Percentiles rank a stretch among this genome's conserved stretches.
phyloP scores from a whole-genome alignment of 331 rosid species.

The Ulmus americana region DNA sequence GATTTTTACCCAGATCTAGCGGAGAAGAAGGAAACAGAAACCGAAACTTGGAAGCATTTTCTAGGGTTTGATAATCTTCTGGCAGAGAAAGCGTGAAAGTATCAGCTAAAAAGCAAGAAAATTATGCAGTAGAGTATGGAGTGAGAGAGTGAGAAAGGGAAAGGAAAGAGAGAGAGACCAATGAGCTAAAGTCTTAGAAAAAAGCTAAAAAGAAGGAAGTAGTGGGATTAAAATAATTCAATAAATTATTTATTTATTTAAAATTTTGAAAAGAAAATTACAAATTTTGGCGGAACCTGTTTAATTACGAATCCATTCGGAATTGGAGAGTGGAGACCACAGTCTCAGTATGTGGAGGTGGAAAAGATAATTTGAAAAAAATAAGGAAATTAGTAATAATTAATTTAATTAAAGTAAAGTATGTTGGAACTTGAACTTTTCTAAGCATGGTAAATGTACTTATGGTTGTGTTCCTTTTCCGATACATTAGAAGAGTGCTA shows the following conservation, averaged over 20 bases:
- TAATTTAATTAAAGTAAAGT: too few species aligned
- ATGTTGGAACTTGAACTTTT: too few species aligned
- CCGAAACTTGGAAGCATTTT: constrained; percentile 21
- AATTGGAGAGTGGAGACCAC: too few species aligned
- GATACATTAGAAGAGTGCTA: too few species aligned
- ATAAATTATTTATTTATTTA: background rate
- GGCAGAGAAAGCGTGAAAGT: constrained; percentile 22
- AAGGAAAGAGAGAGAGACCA: constrained; percentile 14
- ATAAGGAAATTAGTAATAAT: too few species aligned
- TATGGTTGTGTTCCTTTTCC: too few species aligned
- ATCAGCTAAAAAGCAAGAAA: constrained; percentile 36
- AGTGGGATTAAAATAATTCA: constrained; percentile 16
- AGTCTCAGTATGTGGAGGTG: too few species aligned
- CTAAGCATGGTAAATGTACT: too few species aligned
- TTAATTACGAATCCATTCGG: too few species aligned
- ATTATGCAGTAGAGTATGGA: background rate
- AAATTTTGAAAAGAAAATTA: background rate
- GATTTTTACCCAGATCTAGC: constrained; percentile 44
- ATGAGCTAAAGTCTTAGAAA: constrained; percentile 27
- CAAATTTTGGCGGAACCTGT: constrained; percentile 3
- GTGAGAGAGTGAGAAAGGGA: constrained; percentile 6
- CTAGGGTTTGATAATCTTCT: constrained; percentile 25
- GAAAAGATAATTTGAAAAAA: too few species aligned
- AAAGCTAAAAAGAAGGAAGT: background rate
- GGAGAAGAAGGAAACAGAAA: constrained; percentile 21